Conservation (phyloP, 768 basidiomycete species). For the Trametes maxima region DNA sequence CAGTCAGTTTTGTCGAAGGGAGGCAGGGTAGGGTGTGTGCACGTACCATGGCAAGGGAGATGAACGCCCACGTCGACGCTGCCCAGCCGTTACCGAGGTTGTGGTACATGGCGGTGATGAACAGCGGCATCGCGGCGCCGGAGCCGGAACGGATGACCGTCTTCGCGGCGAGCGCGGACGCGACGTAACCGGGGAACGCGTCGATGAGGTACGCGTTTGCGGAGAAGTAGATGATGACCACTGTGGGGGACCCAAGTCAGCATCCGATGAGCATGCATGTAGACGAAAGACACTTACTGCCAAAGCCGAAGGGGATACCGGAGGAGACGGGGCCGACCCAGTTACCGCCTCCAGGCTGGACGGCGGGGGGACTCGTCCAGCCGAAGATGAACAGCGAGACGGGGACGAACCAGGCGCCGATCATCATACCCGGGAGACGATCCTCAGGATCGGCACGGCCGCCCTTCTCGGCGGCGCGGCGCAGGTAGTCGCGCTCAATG, state of each 20-base stretch:
- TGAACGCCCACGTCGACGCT: conserved; percentile 39
- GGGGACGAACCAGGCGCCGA: conserved; percentile 40
- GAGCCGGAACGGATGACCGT: conserved; percentile 41
- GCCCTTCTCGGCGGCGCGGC: conserved; percentile 36
- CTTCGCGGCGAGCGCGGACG: conserved; percentile 43
- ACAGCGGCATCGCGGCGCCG: conserved; percentile 40
- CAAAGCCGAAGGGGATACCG: conserved; percentile 43
- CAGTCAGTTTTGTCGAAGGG: background rate
- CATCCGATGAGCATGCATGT: background rate
- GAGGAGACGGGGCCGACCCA: conserved; percentile 41
- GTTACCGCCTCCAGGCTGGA: conserved; percentile 38
- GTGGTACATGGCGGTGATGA: conserved; percentile 44
- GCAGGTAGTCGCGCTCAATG: conserved; percentile 38
- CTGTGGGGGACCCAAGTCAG: conserved; percentile 11
- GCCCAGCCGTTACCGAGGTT: conserved; percentile 44
- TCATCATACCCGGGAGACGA: conserved; percentile 42
- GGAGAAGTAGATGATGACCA: conserved; percentile 43
- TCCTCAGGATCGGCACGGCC: conserved; percentile 47
- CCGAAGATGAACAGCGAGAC: conserved; percentile 46
- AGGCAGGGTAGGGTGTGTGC: background rate
- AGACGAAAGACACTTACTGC: conserved; percentile 25
- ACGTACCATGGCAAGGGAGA: conserved; percentile 39
- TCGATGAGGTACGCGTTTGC: conserved; percentile 46
- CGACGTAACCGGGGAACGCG: conserved; percentile 42
- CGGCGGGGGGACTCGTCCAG: conserved; percentile 42